Conservation (phyloP, 2,329 filamentous ascomycete species). For the Stagonosporopsis chrysanthemi region DNA sequence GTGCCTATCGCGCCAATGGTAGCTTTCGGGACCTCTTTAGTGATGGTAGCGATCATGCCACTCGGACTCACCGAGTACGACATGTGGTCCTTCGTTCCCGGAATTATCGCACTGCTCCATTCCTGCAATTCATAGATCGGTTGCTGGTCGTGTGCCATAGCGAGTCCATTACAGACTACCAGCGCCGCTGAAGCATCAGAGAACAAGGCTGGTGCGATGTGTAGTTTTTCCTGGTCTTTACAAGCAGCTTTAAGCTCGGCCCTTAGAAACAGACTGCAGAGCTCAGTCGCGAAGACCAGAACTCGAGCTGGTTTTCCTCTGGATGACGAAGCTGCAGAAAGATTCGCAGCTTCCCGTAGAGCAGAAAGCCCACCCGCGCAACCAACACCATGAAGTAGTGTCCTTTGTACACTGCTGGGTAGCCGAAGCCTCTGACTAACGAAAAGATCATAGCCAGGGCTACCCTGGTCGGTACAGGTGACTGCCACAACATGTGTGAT, state of each 20-base stretch:
- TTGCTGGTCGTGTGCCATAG: constrained; percentile 44
- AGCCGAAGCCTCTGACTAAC: constrained; percentile 47
- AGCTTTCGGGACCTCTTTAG: constrained; percentile 32
- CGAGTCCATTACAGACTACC: constrained; percentile 70
- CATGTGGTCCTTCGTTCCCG: constrained; percentile 68
- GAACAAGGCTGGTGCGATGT: constrained; percentile 72
- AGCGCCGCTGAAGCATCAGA: constrained; percentile 74
- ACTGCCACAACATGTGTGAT: constrained; percentile 52
- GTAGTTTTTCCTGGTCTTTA: constrained; percentile 57
- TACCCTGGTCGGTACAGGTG: constrained; percentile 50
- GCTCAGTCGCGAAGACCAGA: constrained; percentile 69
- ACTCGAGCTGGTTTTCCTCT: constrained; percentile 67
- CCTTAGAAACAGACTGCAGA: constrained; percentile 61
- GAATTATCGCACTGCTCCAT: constrained; percentile 70
- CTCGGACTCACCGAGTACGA: constrained; percentile 70
- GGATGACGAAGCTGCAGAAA: constrained; percentile 69
- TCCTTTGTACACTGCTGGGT: constrained; percentile 39
- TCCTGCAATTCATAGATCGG: constrained; percentile 67
- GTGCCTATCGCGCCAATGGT: constrained; percentile 32
- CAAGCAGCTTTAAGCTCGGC: constrained; percentile 71
- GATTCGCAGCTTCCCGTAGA: constrained; percentile 62
- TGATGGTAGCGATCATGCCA: constrained; percentile 53
- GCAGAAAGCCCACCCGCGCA: constrained; percentile 51
- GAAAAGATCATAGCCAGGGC: constrained; percentile 50
- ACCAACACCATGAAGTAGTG: constrained; percentile 49